Base-by-base conservation (phyloP, 352 stramenopile species). In the Phytopythium litorale region DNA sequence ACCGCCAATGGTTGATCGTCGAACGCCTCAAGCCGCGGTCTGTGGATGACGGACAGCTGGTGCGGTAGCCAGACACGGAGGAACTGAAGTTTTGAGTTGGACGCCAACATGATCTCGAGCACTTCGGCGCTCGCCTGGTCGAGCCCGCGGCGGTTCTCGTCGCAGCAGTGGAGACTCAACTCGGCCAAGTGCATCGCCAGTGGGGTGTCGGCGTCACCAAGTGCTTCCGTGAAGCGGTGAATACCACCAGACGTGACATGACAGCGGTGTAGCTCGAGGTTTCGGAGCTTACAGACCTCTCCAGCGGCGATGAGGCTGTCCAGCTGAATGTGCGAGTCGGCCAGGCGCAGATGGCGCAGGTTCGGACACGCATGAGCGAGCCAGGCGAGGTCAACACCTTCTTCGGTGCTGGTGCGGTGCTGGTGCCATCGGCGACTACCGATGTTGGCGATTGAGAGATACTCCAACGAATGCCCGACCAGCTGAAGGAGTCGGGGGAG, bases 401-500 rank as follows among this genome's bases (percentile, higher is more conserved):
- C 51, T 6, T 38, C 15, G 1, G 51, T 56, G 51, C 33, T 28
- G 12, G 18, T 21, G 13, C 8, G 19, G 30, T 56, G 30, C 4
- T 56, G 35, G 16, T 56, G 51, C 51, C 51, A 56, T 7, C 33
- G 35, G 13, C 38, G 37, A 19, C 21, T 23, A 7, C 53, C 33
- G 12, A 58, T 30, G n/a, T 58, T 48, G 53, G 18, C 38, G 11
- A 58, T 58, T 18, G 53, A 58, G 2, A 58, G 53, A 15, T 49
- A 58, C 33, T 58, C 37, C 1, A 49, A 21, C 9, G 35, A 40
- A 13, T 21, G n/a, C 5, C 53, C 53, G 3, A 58, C 19, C 2
- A 58, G 32, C n/a, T 58, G 28, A 0, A 58, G 52, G 1, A 58
- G 33, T n/a, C 32, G 52, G 3, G 30, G 52, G 5, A 58, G 52